Evolutionary conservation across 1,284 basidiomycete genomes (phyloP).

Genomic region (Exobasidium cylindrosporum): DNA sequence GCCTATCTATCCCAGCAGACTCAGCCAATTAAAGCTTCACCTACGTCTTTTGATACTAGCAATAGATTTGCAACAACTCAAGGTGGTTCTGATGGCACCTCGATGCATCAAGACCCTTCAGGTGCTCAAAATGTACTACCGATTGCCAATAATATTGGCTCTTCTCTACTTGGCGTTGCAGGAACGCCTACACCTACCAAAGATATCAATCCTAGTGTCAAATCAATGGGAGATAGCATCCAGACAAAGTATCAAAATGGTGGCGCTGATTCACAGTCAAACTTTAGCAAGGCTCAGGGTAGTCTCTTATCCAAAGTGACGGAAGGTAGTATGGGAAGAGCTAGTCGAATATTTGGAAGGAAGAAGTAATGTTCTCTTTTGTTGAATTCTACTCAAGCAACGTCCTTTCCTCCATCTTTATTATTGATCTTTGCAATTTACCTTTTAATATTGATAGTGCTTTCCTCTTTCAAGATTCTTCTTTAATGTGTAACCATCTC

Average conservation of each 20-base stretch:
- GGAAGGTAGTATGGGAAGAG: neutral
- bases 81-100: neutral
- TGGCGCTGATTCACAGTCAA: neutral
- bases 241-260: neutral
- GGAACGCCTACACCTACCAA: neutral
- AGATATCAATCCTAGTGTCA: neutral
- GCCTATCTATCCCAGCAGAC: slow-evolving; percentile 9
- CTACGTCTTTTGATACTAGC: neutral
- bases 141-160: neutral
- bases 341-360: neutral
- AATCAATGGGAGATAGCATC: neutral
- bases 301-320: slow-evolving; percentile 7
- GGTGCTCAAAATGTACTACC: neutral
- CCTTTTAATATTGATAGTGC: neutral
- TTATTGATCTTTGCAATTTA: neutral
- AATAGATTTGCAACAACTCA: neutral
- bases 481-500: neutral
- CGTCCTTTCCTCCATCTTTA: neutral
- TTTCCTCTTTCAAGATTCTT: neutral
- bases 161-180: neutral
- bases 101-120: neutral
- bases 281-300: slow-evolving; percentile 1
- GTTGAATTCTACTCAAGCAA: too few relatives aligned
- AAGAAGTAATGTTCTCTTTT: neutral
- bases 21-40: slow-evolving; percentile 8